These are phyloP conservation scores for Nigrospora sphaerica DNA, from an alignment of 2,329 filamentous ascomycete species.

Conservation along the genomic window DNA sequence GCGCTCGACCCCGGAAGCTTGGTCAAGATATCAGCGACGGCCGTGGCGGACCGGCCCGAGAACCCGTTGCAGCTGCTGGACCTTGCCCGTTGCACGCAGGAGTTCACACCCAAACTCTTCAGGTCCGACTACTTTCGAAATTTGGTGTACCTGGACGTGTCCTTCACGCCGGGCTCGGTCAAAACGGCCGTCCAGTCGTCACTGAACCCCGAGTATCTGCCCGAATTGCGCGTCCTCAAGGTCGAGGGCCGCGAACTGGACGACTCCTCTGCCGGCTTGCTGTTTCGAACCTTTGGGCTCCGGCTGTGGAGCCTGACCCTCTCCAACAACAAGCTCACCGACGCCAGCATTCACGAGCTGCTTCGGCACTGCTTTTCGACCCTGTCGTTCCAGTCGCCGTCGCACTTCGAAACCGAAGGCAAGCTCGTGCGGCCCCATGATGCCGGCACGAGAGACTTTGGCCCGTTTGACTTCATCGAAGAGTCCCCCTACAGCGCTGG, in stretches of 20 bases:
- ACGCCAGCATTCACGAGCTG: constrained; percentile 29
- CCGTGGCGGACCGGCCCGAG: constrained; percentile 1
- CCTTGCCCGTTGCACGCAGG: constrained; percentile 30
- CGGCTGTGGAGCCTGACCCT: constrained; percentile 53
- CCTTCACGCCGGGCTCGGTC: constrained; percentile 38
- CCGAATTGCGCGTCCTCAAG: constrained; percentile 45
- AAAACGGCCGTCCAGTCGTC: constrained; percentile 24
- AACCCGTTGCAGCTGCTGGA: constrained; percentile 34
- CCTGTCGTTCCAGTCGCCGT: constrained; percentile 24
- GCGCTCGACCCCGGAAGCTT: constrained; percentile 35
- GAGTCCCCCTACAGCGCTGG: constrained; percentile 38
- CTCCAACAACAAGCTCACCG: constrained; percentile 42
- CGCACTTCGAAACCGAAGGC: constrained; percentile 38
- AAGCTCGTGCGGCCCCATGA: constrained; percentile 21
- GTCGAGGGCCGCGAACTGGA: constrained; percentile 38
- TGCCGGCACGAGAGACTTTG: constrained; percentile 26
- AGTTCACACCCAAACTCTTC: constrained; percentile 34
- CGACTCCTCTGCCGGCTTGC: constrained; percentile 23
- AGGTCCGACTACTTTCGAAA: constrained; percentile 23
- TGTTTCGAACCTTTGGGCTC: constrained; percentile 25
- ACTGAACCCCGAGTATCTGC: constrained; percentile 27
- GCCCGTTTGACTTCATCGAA: constrained; percentile 34
- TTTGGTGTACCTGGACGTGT: constrained; percentile 47
- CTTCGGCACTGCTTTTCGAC: constrained; percentile 23
- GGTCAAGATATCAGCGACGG: constrained; percentile 8